These are phyloP conservation scores for Didymella arachidicola DNA, from an alignment of 2,329 filamentous ascomycete species.

Conservation along the genomic window DNA sequence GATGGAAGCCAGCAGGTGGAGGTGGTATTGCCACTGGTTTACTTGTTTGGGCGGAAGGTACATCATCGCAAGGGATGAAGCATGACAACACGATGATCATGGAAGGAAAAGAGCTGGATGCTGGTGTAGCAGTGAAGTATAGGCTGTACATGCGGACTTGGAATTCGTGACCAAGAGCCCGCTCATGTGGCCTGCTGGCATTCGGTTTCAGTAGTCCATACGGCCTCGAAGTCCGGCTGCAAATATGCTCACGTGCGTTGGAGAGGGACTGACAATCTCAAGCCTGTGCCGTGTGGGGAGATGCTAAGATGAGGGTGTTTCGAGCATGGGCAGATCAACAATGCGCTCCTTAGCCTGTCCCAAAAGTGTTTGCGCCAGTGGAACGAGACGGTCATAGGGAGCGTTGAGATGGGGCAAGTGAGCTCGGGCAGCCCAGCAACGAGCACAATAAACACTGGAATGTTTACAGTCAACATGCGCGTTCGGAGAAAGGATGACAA, in stretches of 20 bases:
- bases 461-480: conserved; percentile 9
- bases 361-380: conserved; percentile 33
- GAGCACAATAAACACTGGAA: conserved; percentile 9
- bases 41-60: background rate
- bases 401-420: conserved; percentile 1
- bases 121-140: background rate
- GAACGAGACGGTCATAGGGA: conserved; percentile 2
- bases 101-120: background rate
- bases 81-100: background rate
- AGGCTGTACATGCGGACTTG: background rate
- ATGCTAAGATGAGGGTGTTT: conserved; percentile 35
- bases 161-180: background rate
- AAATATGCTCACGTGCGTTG: conserved; percentile 18
- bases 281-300: conserved; percentile 25
- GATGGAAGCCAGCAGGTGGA: conserved; percentile 6
- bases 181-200: background rate
- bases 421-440: conserved; percentile 8
- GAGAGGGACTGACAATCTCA: conserved; percentile 1
- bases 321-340: conserved; percentile 34
- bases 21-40: background rate
- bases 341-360: conserved; percentile 39
- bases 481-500: conserved; percentile 1
- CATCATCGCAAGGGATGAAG: background rate
- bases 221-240: conserved; percentile 10
- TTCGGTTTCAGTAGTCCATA: too few species aligned